Percentiles rank a stretch among this genome's conserved stretches.
These are phyloP conservation scores for Auricularia auricula-judae DNA, from an alignment of 768 basidiomycete genomes.

Conservation along the genomic window DNA sequence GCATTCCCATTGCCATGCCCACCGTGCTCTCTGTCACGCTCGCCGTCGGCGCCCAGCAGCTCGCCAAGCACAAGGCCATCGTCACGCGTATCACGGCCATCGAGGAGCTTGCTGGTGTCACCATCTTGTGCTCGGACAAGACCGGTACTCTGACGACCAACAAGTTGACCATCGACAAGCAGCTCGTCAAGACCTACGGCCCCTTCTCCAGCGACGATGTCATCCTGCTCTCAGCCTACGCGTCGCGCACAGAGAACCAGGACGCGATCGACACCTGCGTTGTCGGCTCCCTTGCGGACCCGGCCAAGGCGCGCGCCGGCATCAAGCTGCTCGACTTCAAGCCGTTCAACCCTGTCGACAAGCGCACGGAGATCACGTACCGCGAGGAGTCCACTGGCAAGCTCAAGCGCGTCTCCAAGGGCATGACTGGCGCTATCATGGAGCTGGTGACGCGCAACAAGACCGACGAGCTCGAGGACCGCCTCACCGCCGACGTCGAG, in stretches of 20 bases:
- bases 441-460: slow-evolving; percentile 97
- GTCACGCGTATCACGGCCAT: slow-evolving; percentile 99
- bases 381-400: slow-evolving; percentile 88
- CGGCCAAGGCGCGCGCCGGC: slow-evolving; percentile 67
- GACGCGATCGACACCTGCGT: slow-evolving; percentile 93
- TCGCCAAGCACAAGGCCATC: slow-evolving; percentile 98
- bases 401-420: slow-evolving; percentile 98
- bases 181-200: slow-evolving; percentile 85
- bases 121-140: slow-evolving; percentile 98
- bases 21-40: slow-evolving; percentile 97
- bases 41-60: slow-evolving; percentile 96
- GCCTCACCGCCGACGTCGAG: slow-evolving; percentile 89
- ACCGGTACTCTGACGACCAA: slow-evolving; percentile 97
- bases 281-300: slow-evolving; percentile 65
- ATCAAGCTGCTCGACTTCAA: slow-evolving; percentile 98
- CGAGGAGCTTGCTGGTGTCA: slow-evolving; percentile 96
- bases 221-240: slow-evolving; percentile 88
- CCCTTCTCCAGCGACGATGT: slow-evolving; percentile 83
- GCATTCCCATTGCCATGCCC: slow-evolving; percentile 99
- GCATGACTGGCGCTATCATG: slow-evolving; percentile 98
- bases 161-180: slow-evolving; percentile 95
- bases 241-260: slow-evolving; percentile 97
- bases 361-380: slow-evolving; percentile 98
- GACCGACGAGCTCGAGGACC: slow-evolving; percentile 83
- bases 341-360: slow-evolving; percentile 98